Evolutionary conservation across 768 basidiomycete species (phyloP).

Genomic region (Auricularia heimuer): DNA sequence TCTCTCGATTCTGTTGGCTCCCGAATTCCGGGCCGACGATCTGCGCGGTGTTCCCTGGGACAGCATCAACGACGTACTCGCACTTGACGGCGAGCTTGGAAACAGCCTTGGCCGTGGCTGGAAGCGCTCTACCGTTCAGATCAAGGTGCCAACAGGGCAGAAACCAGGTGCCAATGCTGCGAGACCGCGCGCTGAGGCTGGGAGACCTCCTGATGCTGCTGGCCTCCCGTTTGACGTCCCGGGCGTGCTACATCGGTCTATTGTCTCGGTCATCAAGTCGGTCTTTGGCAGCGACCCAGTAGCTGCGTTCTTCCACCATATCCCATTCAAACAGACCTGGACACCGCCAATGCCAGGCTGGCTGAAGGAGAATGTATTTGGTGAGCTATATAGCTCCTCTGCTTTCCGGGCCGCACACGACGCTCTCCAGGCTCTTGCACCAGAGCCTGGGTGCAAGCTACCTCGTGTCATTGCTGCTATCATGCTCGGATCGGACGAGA

Average conservation of each 20-base stretch:
- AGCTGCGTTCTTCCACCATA: conserved; percentile 16
- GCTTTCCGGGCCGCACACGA: conserved; percentile 16
- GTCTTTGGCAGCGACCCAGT: not conserved
- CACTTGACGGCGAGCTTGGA: conserved; percentile 9
- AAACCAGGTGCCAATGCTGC: conserved; percentile 1
- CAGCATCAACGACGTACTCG: conserved; percentile 14
- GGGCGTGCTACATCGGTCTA: not conserved
- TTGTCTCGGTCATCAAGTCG: not conserved
- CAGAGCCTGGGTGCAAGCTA: conserved; percentile 14
- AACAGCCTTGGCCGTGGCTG: conserved; percentile 16
- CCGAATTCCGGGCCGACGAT: conserved; percentile 12
- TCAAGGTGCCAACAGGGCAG: conserved; percentile 16
- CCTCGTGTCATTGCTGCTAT: conserved; percentile 13
- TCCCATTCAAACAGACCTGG: conserved; percentile 21
- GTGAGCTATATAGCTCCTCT: conserved; percentile 17
- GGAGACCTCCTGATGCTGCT: too few species aligned
- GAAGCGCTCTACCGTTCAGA: conserved; percentile 13
- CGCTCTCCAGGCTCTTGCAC: conserved; percentile 13
- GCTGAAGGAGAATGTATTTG: conserved; percentile 12
- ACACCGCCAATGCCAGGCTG: conserved; percentile 6
- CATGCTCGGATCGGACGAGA: conserved; percentile 26
- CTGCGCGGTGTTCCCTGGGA: conserved; percentile 16
- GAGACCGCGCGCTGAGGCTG: too few species aligned
- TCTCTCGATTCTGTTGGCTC: conserved; percentile 9
- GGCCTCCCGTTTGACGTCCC: not conserved